phyloP scores from a whole-genome alignment of 768 basidiomycete species.

The Pisolithus tinctorius region DNA sequence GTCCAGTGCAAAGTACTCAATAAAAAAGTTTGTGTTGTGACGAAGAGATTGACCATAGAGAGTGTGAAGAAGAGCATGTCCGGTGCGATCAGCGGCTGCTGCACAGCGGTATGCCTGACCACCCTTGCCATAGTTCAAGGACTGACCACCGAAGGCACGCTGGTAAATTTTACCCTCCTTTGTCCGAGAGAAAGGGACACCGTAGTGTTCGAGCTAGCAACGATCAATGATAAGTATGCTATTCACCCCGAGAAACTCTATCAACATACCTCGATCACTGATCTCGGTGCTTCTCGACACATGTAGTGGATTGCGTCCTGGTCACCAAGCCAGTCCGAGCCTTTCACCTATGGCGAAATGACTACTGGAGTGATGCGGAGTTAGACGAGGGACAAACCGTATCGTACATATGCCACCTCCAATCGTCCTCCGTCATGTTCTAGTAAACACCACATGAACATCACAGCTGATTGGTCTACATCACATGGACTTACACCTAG shows the following conservation, averaged over 20 bases:
- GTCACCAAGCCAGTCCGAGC: conserved; percentile 99
- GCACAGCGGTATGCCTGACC: conserved; percentile 99
- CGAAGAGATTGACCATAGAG: conserved; percentile 98
- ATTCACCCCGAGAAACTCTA: background rate
- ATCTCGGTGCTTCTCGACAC: conserved; percentile 93
- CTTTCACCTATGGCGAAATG: conserved; percentile 72
- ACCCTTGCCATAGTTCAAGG: conserved; percentile 93
- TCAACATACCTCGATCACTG: conserved; percentile 75
- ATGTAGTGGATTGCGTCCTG: conserved; percentile 99
- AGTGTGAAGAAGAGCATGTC: conserved; percentile 96
- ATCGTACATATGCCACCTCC: conserved; percentile 99
- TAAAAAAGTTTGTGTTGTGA: conserved; percentile 99
- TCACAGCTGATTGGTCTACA: background rate
- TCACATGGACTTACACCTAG: conserved; percentile 60
- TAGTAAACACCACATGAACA: conserved; percentile 24
- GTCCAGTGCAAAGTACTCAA: conserved; percentile 99
- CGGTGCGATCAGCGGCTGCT: conserved; percentile 97
- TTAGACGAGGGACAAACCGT: conserved; percentile 48
- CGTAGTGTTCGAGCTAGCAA: conserved; percentile 89
- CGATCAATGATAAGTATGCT: background rate
- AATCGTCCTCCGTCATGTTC: conserved; percentile 99
- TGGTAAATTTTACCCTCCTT: conserved; percentile 99
- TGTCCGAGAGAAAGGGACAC: conserved; percentile 97
- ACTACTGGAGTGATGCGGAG: conserved; percentile 1
- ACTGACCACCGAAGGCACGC: conserved; percentile 98